A percentile compares a stretch with the other conserved stretches of the same genome.
These are phyloP conservation scores for Mycosphaerella arachidis DNA, from an alignment of 2,329 filamentous ascomycete species.

Conservation along the genomic window DNA sequence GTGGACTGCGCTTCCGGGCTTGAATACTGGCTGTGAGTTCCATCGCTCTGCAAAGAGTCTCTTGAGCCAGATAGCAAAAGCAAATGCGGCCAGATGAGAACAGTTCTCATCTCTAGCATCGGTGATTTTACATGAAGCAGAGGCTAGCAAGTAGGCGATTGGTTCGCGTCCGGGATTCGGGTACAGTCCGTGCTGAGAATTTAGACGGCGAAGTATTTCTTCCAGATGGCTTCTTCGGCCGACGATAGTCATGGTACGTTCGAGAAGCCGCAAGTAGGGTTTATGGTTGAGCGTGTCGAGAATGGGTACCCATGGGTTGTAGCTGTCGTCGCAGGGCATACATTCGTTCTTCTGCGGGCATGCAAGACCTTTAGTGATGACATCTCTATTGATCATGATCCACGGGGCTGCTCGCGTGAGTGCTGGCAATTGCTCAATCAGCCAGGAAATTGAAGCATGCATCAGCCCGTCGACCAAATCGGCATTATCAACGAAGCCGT, in stretches of 20 bases:
- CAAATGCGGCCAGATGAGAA: neutral
- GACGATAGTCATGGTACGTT: slow-evolving; percentile 6
- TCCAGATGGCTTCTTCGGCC: neutral
- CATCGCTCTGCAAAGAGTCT: slow-evolving; percentile 14
- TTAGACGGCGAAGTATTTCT: neutral
- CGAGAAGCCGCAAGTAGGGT: slow-evolving; percentile 11
- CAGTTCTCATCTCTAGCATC: neutral
- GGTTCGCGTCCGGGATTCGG: neutral
- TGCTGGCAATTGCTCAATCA: slow-evolving; percentile 7
- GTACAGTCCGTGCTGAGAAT: neutral
- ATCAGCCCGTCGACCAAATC: slow-evolving; percentile 8
- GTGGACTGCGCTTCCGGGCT: slow-evolving; percentile 3
- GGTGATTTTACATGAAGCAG: neutral
- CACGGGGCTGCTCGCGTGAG: slow-evolving; percentile 7
- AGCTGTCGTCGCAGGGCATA: slow-evolving; percentile 13
- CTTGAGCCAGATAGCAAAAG: slow-evolving; percentile 19
- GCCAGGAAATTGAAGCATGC: slow-evolving; percentile 6
- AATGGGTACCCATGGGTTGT: slow-evolving; percentile 15
- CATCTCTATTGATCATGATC: slow-evolving; percentile 15
- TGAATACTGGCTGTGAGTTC: slow-evolving; percentile 8
- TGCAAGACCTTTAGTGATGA: slow-evolving; percentile 19
- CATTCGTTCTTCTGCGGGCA: slow-evolving; percentile 11
- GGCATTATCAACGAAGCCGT: slow-evolving; percentile 5
- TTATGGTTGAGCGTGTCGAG: slow-evolving; percentile 16
- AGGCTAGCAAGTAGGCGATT: neutral